Evolutionary conservation across 1,284 basidiomycete genomes (phyloP), one percentile per base, ranked within the genome.

Genomic region (Kwoniella shivajii): DNA sequence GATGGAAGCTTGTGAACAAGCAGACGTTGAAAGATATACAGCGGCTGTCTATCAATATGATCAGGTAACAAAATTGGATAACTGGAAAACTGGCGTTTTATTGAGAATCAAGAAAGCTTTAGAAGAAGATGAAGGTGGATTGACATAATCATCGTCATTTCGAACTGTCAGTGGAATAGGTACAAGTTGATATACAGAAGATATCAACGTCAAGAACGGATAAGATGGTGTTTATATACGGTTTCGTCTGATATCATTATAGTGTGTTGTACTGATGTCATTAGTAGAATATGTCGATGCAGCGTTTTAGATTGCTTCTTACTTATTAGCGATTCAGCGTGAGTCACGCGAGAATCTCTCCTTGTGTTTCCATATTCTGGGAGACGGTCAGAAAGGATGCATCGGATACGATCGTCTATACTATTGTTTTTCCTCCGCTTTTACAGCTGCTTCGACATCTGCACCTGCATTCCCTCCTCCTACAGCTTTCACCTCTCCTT

Each of bases 71-170:
- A 92, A 90, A 78, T 79, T 97, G 69, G 93, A 97, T 77, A 89
- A 89, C 78, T 96, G 92, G 92, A 96, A 96, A 84, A 96, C 92
- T 36, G 82, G 78, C 33, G 87, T 97, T 50, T 75, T 98, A 66
- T 80, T 96, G 68, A 88, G 88, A 79, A 87, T 96, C 76, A 97
- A 96, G 84, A 85, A 84, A 73, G 80, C 82, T 27, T 85, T 96
- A 57, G 83, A 88, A 57, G 84, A 85, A 52, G 84, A 82, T 66
- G 74, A 77, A 64, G 78, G 79, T 14, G 74, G 69, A 4, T 70
- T 82, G 60, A 79, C 79, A 34, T 82, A 77, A 60, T n/a, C 18
- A 6, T 16, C 7, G 20, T 5, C n/a, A 22, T 16, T 46, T n/a
- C 29, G 26, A 38, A n/a, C 13, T 37, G 4, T 34, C 14, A n/a